Evolutionary conservation across 192 early-diverging fungal genomes (phyloP).

Genomic region (Gryganskiella cystojenkinii): DNA sequence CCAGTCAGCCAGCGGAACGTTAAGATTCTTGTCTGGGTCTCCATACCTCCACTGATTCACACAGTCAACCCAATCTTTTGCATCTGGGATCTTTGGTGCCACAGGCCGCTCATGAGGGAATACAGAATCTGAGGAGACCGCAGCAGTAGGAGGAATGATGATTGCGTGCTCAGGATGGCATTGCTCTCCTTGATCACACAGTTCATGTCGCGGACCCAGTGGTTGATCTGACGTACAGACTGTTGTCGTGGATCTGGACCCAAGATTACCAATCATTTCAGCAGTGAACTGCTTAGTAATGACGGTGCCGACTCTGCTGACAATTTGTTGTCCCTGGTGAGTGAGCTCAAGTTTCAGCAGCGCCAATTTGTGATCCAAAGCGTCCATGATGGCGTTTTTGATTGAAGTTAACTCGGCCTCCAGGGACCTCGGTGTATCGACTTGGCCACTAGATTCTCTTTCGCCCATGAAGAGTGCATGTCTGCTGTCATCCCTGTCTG

Average conservation of each 20-base stretch:
- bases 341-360: neutral
- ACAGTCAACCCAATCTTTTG: neutral
- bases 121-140: neutral
- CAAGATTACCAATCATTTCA: neutral
- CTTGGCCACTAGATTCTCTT: neutral
- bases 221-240: neutral
- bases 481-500: neutral
- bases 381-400: neutral
- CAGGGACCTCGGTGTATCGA: neutral
- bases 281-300: neutral
- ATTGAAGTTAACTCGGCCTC: neutral
- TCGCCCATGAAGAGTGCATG: slow-evolving; percentile 4
- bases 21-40: neutral
- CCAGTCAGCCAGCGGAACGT: slow-evolving; percentile 3
- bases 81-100: slow-evolving; percentile 2
- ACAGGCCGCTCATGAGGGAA: neutral
- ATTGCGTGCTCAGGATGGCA: neutral
- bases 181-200: neutral
- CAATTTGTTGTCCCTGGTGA: neutral
- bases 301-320: neutral
- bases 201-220: neutral
- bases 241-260: neutral
- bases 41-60: slow-evolving; percentile 4
- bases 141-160: neutral
- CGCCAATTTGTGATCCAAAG: neutral